Evolutionary conservation across 2,329 filamentous ascomycete species (phyloP).

Genomic region (Microcera coccophila): DNA sequence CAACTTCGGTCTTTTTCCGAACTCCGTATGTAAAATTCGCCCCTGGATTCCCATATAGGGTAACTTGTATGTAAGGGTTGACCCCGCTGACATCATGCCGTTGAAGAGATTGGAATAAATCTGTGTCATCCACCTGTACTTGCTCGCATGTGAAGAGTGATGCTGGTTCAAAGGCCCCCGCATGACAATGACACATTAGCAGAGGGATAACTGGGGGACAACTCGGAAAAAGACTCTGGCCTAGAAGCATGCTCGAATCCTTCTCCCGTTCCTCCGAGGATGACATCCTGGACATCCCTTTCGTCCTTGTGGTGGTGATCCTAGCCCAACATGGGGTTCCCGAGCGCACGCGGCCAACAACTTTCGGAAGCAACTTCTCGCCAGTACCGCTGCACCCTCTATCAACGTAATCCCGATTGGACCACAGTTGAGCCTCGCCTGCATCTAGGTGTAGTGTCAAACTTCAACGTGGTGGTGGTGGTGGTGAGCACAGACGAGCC

Average conservation of each 20-base stretch:
- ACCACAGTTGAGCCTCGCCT: not conserved
- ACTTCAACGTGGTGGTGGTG: not conserved
- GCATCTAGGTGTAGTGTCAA: not conserved
- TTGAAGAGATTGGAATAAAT: not conserved
- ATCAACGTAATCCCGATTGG: not conserved
- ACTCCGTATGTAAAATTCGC: too few species aligned
- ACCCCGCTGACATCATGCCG: not conserved
- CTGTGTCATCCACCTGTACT: not conserved
- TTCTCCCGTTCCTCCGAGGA: not conserved
- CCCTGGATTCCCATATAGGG: too few species aligned
- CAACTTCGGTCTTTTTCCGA: too few species aligned
- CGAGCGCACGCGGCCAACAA: not conserved
- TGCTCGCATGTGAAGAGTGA: not conserved
- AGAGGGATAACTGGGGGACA: not conserved
- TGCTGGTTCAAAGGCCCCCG: not conserved
- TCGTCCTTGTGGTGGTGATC: not conserved
- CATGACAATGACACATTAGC: not conserved
- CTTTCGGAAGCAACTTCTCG: not conserved
- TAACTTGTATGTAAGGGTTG: too few species aligned
- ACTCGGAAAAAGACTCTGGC: not conserved
- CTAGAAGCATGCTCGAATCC: not conserved
- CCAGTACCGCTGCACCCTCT: not conserved
- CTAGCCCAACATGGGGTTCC: not conserved
- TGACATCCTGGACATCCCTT: not conserved
- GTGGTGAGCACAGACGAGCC: not conserved